Evolutionary conservation across 306 rosid species (phyloP), one percentile per base, ranked within the genome.

Genomic region (Abrus pulchellus): DNA sequence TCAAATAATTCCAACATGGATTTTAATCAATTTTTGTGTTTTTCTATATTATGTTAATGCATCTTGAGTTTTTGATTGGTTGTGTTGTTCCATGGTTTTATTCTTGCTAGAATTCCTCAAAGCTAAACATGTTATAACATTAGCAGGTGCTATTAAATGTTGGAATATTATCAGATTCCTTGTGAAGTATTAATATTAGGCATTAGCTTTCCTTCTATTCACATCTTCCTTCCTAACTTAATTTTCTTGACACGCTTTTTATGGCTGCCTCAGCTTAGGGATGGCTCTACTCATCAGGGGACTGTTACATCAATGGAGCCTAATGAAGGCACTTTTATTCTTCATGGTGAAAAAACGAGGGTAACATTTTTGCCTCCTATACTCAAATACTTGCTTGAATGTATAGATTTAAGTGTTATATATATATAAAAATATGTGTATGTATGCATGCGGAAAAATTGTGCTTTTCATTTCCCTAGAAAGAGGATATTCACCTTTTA

Each of bases 241-340:
- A 45, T 72, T 71, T 75, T 85, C 57, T 32, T 50, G 83, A 68
- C 59, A 3, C 78, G 55, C 40, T 40, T 77, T 80, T 72, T 65
- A 82, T 80, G 79, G 40, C n/a, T 75, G 5, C 73, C 43, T 76
- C 90, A 94, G 98, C 92, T 92, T 80, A 86, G 85, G 84, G 98
- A 94, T 86, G 97, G 97, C 56, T 93, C 97, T 54, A 89, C 89
- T 50, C 95, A 94, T 81, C 89, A 89, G 85, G 99, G 97, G 41
- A 93, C 97, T 86, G 99, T 93, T 77, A 93, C 97, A 45, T 93
- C 99, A 29, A 94, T 94, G 97, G 97, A 91, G 72, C 94, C 97
- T 71, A 93, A 94, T 76, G 97, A 93, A 68, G 97, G 86, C 27
- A 90, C 92, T n/a, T 94, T 93, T 82, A 82, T 88, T 81, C 95